Base-by-base conservation (phyloP, 1,284 basidiomycete genomes). In the Malassezia pachydermatis region DNA sequence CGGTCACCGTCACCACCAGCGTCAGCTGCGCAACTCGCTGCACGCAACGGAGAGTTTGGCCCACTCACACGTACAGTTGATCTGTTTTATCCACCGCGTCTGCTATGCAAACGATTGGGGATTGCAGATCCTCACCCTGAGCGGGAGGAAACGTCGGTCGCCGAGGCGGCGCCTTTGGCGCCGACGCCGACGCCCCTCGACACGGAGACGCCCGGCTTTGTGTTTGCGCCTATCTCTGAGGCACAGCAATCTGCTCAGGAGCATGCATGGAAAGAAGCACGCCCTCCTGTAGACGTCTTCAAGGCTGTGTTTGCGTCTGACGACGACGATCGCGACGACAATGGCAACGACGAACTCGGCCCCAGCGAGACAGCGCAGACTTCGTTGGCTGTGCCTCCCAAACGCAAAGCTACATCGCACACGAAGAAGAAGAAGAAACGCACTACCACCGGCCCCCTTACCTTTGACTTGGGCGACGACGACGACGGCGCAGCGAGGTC, bases 61-160 rank as follows among this genome's bases (percentile, higher is more conserved):
- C 8, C 30, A 14, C 39, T 20, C 3, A 52, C 50, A 20, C 50
- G 50, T 35, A 22, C 33, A 0, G 35, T 45, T 2, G n/a, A 13
- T 13, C 36, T 10, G 9, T 47, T 41, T 23, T 8, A 42, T 23
- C 50, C 50, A 16, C 50, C 50, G 24, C 39, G 32, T 6, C 50
- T 52, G 13, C n/a, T 52, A 30, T 52, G 50, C 36, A 52, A 47
- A 33, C 43, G 49, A 2, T 22, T 45, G 4, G 37, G 43, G n/a
- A 33, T 41, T 13, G 36, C 44, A 9, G 11, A 32, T 9, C 49
- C 49, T 20, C 37, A 51, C 9, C 19, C 38, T 2, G 24, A 51
- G 5, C 11, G n/a, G 10, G 29, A 34, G 2, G 17, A 7, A 19
- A 36, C 6, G 17, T 27, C 14, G 30, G 13, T 19, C 2, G 13